Conservation (phyloP, 1,284 basidiomycete genomes). For the Fomitopsis betulina region DNA sequence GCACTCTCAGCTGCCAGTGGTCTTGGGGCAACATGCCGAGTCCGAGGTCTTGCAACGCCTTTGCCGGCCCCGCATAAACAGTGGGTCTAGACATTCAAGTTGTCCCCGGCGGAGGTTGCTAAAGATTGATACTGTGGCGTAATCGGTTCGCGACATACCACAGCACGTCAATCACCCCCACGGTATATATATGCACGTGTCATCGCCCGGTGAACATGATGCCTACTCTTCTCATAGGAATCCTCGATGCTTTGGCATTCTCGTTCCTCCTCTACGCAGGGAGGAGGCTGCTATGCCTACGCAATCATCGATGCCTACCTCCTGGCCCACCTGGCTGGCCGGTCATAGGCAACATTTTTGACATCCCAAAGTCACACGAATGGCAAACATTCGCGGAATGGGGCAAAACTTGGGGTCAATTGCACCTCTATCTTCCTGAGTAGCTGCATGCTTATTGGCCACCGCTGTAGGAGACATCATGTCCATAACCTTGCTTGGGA, state of each 20-base stretch:
- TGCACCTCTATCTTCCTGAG: not conserved
- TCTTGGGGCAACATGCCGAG: no score
- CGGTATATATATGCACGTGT: no score
- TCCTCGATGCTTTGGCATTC: not conserved
- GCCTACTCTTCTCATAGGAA: not conserved
- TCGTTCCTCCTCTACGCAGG: not conserved
- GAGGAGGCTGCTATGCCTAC: not conserved
- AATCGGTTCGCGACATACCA: no score
- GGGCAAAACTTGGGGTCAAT: conserved; percentile 24
- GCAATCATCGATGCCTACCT: conserved; percentile 15
- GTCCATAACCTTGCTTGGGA: conserved; percentile 46
- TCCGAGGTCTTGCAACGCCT: no score
- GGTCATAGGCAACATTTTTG: conserved; percentile 28
- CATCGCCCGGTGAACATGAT: not conserved
- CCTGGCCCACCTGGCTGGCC: conserved; percentile 29
- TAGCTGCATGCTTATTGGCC: not conserved
- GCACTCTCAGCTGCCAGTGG: no score
- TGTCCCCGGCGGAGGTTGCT: no score
- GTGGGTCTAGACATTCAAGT: no score
- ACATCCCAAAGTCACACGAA: conserved; percentile 24
- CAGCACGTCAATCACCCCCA: no score
- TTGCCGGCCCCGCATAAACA: no score
- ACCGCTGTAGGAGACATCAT: conserved; percentile 19
- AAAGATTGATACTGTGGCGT: no score
- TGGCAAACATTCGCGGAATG: conserved; percentile 27